phyloP scores from a whole-genome alignment of 78 protist species.

The Dictyostelium brefeldianum region DNA sequence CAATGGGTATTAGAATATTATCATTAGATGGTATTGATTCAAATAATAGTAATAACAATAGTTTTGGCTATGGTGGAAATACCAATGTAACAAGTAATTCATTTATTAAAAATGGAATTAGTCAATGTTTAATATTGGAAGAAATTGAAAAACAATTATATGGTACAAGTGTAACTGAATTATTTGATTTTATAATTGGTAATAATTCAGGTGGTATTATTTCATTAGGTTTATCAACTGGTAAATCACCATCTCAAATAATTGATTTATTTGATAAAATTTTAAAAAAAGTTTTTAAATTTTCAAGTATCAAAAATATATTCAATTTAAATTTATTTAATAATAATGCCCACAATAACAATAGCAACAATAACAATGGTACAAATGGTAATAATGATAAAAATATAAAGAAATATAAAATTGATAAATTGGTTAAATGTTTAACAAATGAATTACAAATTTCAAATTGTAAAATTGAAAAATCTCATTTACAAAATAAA shows the following conservation, averaged over 20 bases:
- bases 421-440: background rate
- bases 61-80: no score
- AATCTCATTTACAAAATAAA: background rate
- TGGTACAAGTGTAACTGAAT: background rate
- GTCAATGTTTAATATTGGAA: slow-evolving; percentile 13
- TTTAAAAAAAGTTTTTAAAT: background rate
- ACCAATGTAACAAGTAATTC: background rate
- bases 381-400: no score
- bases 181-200: slow-evolving; percentile 30
- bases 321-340: no score
- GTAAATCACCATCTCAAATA: background rate
- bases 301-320: background rate
- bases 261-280: background rate
- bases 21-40: slow-evolving; percentile 41
- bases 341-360: no score
- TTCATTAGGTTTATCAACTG: background rate
- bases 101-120: slow-evolving; percentile 21
- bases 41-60: background rate
- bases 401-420: background rate
- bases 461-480: background rate
- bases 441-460: background rate
- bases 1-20: slow-evolving; percentile 28
- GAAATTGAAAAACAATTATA: slow-evolving; percentile 25
- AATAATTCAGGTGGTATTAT: slow-evolving; percentile 12
- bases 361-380: no score